Percentiles rank a stretch among this genome's conserved stretches.
Conservation (phyloP, 352 stramenopile genomes). For the Aphanomyces euteiches region DNA sequence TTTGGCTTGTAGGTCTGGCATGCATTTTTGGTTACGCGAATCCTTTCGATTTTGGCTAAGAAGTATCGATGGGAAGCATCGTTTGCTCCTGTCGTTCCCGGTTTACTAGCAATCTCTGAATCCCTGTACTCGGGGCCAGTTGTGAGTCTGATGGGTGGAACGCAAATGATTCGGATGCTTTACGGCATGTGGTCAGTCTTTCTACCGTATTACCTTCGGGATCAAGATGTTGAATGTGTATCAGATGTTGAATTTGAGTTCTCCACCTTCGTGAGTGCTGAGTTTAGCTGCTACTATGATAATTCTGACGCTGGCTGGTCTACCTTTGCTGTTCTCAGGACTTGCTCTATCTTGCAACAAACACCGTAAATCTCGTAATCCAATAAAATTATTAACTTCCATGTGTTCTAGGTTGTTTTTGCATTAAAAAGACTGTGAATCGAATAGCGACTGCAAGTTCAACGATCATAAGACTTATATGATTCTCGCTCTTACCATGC, state of each 20-base stretch:
- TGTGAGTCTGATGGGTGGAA: not conserved
- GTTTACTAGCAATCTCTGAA: not conserved
- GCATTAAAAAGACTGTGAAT: not conserved
- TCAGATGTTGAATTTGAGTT: not conserved
- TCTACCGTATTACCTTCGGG: not conserved
- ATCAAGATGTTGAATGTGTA: not conserved
- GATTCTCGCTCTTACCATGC: not conserved
- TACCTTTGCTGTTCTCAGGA: not conserved
- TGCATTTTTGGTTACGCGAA: conserved; percentile 6
- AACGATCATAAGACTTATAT: conserved; percentile 3
- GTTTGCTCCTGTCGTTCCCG: conserved; percentile 14
- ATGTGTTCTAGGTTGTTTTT: not conserved
- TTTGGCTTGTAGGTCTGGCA: conserved; percentile 19
- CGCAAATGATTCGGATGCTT: not conserved
- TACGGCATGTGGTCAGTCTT: conserved; percentile 6
- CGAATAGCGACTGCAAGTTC: not conserved
- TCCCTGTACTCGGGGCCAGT: not conserved
- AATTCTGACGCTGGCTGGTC: not conserved
- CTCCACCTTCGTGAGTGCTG: too few relatives aligned
- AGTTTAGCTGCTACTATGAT: not conserved
- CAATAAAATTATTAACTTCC: not conserved
- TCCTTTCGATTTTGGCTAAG: not conserved
- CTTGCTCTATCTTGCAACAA: not conserved
- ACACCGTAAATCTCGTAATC: too few relatives aligned
- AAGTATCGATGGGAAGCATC: not conserved